A percentile compares a stretch with the other conserved stretches of the same genome.
Conservation (phyloP, 1,284 basidiomycete genomes). For the Volvariella volvacea region DNA sequence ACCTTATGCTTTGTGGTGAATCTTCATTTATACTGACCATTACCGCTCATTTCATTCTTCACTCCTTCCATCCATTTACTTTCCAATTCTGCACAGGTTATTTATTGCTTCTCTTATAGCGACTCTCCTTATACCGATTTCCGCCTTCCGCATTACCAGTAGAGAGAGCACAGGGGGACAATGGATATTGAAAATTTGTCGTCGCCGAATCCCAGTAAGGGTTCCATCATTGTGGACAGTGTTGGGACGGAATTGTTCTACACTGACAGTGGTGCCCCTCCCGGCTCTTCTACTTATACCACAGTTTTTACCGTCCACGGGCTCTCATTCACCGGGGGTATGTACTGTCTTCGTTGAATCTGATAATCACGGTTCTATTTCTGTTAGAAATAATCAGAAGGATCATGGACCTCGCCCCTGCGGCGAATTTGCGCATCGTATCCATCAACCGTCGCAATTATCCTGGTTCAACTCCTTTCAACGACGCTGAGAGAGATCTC, state of each 20-base stretch:
- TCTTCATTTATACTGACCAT: too few species aligned
- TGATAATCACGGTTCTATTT: background rate
- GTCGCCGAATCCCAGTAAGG: too few species aligned
- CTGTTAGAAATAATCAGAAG: constrained; percentile 30
- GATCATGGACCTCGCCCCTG: constrained; percentile 29
- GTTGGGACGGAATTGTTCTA: constrained; percentile 12
- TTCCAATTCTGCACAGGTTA: too few species aligned
- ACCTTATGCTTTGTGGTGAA: too few species aligned
- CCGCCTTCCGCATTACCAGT: too few species aligned
- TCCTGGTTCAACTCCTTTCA: constrained; percentile 15
- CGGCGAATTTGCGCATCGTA: constrained; percentile 17
- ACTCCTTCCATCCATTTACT: too few species aligned
- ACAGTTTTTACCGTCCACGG: constrained; percentile 19
- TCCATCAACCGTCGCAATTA: constrained; percentile 20
- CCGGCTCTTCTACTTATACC: constrained; percentile 11
- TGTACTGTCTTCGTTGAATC: background rate
- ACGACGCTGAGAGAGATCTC: constrained; percentile 13
- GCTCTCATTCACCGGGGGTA: constrained; percentile 27
- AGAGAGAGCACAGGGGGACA: too few species aligned
- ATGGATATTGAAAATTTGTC: too few species aligned
- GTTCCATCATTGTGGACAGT: constrained; percentile 4
- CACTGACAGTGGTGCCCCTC: constrained; percentile 17
- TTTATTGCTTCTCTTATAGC: too few species aligned
- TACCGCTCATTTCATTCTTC: too few species aligned
- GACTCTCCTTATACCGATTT: too few species aligned